A percentile compares a stretch with the other conserved stretches of the same genome.
These are phyloP conservation scores for Trametes gibbosa DNA, from an alignment of 768 basidiomycete genomes.

Conservation along the genomic window DNA sequence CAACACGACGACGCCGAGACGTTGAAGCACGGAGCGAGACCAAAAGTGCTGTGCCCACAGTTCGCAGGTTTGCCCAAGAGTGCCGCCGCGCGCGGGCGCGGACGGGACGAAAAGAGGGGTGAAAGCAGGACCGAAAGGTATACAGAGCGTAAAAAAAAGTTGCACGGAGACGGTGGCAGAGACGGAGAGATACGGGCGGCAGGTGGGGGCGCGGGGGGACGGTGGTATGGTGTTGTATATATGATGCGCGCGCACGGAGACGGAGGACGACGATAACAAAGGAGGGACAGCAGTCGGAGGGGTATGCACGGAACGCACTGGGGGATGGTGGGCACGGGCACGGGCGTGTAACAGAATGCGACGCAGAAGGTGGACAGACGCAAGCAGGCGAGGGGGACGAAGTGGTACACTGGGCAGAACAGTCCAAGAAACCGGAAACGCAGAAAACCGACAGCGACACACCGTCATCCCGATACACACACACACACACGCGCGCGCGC, in stretches of 20 bases:
- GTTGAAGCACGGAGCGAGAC: too few relatives aligned
- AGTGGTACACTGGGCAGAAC: conserved; percentile 6
- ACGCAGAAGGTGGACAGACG: background rate
- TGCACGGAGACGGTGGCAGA: background rate
- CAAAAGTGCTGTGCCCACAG: too few relatives aligned
- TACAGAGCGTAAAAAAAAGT: background rate
- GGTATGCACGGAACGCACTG: conserved; percentile 13
- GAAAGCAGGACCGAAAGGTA: background rate
- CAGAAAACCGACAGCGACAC: background rate
- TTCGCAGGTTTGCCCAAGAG: background rate
- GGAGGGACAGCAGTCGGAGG: conserved; percentile 12
- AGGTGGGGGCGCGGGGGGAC: background rate
- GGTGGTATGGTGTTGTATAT: background rate
- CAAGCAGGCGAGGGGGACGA: background rate
- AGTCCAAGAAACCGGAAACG: conserved; percentile 9
- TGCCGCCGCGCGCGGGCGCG: background rate
- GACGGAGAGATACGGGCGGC: background rate
- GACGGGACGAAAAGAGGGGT: background rate
- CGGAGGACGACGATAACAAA: background rate
- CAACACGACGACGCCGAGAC: too few relatives aligned
- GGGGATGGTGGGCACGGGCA: conserved; percentile 1
- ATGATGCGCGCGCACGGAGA: background rate
- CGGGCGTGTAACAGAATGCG: background rate
- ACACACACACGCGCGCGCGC: background rate
- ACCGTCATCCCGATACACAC: conserved; percentile 1